Evolutionary conservation across 306 rosid species (phyloP).

Genomic region (Acacia acuminata): DNA sequence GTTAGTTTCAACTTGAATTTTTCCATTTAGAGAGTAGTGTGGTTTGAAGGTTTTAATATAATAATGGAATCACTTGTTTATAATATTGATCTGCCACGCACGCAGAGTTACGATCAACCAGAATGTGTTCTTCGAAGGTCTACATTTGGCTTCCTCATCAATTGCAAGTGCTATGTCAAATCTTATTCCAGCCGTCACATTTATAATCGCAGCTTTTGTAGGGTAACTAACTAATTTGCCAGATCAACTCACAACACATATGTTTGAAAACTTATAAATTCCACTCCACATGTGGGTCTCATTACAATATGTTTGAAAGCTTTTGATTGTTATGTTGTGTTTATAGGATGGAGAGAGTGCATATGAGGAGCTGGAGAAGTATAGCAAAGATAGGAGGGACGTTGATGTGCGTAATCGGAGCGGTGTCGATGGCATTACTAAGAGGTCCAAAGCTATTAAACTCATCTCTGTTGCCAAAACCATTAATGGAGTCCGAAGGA

Average conservation of each 20-base stretch:
- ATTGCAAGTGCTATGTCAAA: constrained; percentile 56
- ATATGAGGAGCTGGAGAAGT: constrained; percentile 46
- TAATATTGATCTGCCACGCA: background rate
- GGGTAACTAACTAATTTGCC: constrained; percentile 41
- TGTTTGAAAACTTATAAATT: no score
- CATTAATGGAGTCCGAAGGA: constrained; percentile 12
- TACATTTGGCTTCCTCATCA: constrained; percentile 51
- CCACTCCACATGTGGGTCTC: no score
- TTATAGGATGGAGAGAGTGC: constrained; percentile 48
- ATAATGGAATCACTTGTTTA: background rate
- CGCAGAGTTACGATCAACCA: constrained; percentile 45
- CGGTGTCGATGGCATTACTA: constrained; percentile 51
- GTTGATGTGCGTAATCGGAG: constrained; percentile 51
- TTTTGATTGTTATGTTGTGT: background rate
- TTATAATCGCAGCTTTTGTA: constrained; percentile 43
- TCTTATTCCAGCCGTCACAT: constrained; percentile 64
- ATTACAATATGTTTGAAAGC: background rate
- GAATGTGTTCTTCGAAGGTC: constrained; percentile 47
- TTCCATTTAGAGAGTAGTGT: background rate
- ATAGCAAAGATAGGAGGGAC: constrained; percentile 62
- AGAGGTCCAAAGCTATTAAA: constrained; percentile 61
- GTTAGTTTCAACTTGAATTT: background rate
- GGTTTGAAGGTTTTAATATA: background rate
- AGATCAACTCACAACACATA: no score
- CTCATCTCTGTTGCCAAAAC: background rate